These are phyloP conservation scores for Psidium friedrichsthalianum DNA, from an alignment of 345 rosid species.

Conservation along the genomic window DNA sequence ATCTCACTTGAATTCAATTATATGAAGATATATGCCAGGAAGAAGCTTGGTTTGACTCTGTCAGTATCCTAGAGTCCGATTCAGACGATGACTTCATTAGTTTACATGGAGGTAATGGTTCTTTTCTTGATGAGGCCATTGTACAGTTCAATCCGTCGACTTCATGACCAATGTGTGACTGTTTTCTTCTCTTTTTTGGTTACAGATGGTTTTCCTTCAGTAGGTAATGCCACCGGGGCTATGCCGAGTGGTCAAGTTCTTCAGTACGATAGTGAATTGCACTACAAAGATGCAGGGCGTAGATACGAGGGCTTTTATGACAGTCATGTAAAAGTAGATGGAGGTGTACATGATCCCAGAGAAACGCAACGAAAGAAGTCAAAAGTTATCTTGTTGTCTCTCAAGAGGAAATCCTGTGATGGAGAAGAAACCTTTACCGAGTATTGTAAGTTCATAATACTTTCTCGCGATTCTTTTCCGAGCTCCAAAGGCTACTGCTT, in stretches of 20 bases:
- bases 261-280: conserved; percentile 38
- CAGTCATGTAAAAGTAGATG: conserved; percentile 47
- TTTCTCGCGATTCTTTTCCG: neutral
- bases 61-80: conserved; percentile 69
- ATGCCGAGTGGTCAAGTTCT: conserved; percentile 32
- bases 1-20: neutral
- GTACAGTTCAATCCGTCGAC: neutral
- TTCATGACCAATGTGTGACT: neutral
- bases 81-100: conserved; percentile 65
- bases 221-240: conserved; percentile 13
- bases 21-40: conserved; percentile 53
- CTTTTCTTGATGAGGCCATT: neutral
- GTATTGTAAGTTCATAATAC: conserved; percentile 22
- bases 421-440: conserved; percentile 35
- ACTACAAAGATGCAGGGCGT: conserved; percentile 30
- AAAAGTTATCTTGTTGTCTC: conserved; percentile 39
- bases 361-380: conserved; percentile 27
- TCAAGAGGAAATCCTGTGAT: conserved; percentile 56
- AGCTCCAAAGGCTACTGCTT: neutral
- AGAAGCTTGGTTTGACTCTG: conserved; percentile 71
- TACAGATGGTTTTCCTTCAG: conserved; percentile 33
- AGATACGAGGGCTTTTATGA: conserved; percentile 50
- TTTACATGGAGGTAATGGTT: conserved; percentile 16
- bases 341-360: conserved; percentile 16
- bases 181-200: neutral